Percentiles rank a stretch among this genome's conserved stretches.
These are phyloP conservation scores for Cladosporium sp. DNA, from an alignment of 2,329 filamentous ascomycete species.

Conservation along the genomic window DNA sequence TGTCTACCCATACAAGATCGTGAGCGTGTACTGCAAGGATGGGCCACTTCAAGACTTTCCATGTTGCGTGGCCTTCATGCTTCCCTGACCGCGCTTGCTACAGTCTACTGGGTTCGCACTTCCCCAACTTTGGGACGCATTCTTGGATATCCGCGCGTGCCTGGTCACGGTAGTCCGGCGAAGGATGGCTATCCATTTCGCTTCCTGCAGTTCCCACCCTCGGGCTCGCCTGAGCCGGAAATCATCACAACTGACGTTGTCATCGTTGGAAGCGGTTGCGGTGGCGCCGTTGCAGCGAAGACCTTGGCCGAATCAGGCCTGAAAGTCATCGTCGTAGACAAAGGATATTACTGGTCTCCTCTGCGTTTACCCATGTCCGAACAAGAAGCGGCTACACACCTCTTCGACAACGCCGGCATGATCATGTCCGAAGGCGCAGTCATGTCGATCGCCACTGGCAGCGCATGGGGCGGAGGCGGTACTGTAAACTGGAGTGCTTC, in stretches of 20 bases:
- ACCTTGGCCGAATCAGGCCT: conserved; percentile 73
- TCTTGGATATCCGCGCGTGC: conserved; percentile 55
- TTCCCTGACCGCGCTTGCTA: conserved; percentile 51
- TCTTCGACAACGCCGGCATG: conserved; percentile 67
- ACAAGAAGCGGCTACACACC: conserved; percentile 53
- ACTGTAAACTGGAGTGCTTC: conserved; percentile 79
- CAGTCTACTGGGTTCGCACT: conserved; percentile 53
- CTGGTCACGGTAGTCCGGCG: conserved; percentile 51
- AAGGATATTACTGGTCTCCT: conserved; percentile 71
- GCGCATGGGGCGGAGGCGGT: conserved; percentile 79
- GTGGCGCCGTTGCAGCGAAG: conserved; percentile 77
- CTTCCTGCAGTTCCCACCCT: conserved; percentile 57
- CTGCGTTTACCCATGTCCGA: conserved; percentile 71
- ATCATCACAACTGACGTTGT: conserved; percentile 75
- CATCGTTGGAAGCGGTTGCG: conserved; percentile 82
- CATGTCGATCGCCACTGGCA: conserved; percentile 62
- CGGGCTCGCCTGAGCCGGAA: conserved; percentile 40
- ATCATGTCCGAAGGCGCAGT: conserved; percentile 48
- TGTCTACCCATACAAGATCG: conserved; percentile 58
- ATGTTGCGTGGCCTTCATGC: conserved; percentile 54
- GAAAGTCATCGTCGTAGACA: conserved; percentile 75
- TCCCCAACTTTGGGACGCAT: conserved; percentile 53
- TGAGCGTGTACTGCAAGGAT: conserved; percentile 58
- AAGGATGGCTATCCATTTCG: conserved; percentile 50
- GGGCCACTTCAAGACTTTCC: conserved; percentile 56